A percentile compares a stretch with the other conserved stretches of the same genome.
phyloP scores from a whole-genome alignment of 305 asterid genomes.

The Fraxinus greggii region DNA sequence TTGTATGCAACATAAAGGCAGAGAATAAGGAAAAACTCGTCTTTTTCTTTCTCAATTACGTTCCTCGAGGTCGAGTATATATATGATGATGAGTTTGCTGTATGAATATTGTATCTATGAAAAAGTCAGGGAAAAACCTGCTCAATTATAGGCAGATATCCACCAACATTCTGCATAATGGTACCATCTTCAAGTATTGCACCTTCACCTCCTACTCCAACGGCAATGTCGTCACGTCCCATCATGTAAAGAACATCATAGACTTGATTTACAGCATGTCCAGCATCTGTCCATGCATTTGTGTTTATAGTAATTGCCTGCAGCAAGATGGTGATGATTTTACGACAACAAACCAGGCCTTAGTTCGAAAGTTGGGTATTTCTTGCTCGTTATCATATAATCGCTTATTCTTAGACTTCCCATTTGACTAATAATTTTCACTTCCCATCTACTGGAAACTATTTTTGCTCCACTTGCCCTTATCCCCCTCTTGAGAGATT shows the following conservation, averaged over 20 bases:
- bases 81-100: not conserved
- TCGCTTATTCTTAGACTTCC: not conserved
- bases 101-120: not conserved
- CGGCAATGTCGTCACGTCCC: constrained; percentile 82
- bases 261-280: constrained; percentile 78
- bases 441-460: not conserved
- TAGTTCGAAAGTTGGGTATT: not conserved
- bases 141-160: constrained; percentile 82
- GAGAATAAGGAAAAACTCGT: not conserved
- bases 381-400: not conserved
- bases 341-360: not conserved
- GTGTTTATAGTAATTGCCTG: constrained; percentile 80
- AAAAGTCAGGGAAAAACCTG: constrained; percentile 33
- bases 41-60: not conserved
- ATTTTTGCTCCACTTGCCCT: not conserved
- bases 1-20: not conserved
- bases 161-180: constrained; percentile 70
- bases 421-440: no score
- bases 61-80: not conserved
- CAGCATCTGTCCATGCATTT: constrained; percentile 75
- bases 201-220: constrained; percentile 93
- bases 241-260: constrained; percentile 89
- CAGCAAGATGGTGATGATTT: constrained; percentile 9
- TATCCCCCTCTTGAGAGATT: not conserved
- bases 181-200: constrained; percentile 69